Evolutionary conservation across 345 rosid species (phyloP), one percentile per base, ranked within the genome.

Genomic region (Citrus reticulata): DNA sequence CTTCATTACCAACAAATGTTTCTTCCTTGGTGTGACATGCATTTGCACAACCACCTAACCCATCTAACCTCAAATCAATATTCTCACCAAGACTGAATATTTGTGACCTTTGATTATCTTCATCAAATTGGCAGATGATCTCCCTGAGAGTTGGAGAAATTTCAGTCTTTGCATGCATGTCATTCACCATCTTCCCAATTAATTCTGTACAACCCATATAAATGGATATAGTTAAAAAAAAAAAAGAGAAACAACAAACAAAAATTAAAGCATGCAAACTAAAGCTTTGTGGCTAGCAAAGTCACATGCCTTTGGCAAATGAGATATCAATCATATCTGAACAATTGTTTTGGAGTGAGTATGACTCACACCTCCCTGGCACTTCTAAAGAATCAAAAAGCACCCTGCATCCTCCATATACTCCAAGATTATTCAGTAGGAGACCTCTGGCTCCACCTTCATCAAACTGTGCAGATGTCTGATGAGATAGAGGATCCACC

Each of bases 381-480:
- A 91, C 84, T 86, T 92, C 99, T 74, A 82, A 84, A 68, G 98
- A 93, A 88, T 95, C 98, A 83, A 93, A 95, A 54, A 92, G 92
- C 79, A 95, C 98, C 73, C 85, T 91, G 74, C 99, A 95, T 57
- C 90, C 90, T 79, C 93, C 95, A 85, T 88, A 93, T 71, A 95
- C 91, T 80, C 97, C 99, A 81, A 95, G 92, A 79, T 95, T 93
- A 85, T 92, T 95, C 81, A 95, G 84, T 81, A 95, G 74, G 68
- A 95, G 90, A 77, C 97, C 99, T 84, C 86, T 95, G 58, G 95
- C 99, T 78, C 99, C 97, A 75, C 99, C 99, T 91, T 92, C 99
- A 81, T 95, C 99, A 85, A 92, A 93, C 81, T 93, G 95, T 74
- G 99, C 99, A 71, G 99, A 91, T 70, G 99, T 93, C 82, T 95